Conservation (phyloP, 2,329 filamentous ascomycete species). For the Eutypa lata region DNA sequence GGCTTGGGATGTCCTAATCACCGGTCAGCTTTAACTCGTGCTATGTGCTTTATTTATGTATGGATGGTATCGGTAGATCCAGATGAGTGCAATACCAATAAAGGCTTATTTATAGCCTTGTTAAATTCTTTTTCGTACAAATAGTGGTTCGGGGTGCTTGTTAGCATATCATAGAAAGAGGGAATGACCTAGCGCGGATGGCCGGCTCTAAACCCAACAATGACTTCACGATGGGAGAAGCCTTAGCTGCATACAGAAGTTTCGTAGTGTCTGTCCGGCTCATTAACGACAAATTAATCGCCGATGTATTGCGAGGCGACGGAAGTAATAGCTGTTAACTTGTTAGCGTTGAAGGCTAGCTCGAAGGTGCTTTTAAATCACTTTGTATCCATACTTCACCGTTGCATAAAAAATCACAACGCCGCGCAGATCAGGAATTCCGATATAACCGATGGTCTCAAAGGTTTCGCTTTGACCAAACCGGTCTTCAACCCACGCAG, state of each 20-base stretch:
- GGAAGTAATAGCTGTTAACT: constrained; percentile 15
- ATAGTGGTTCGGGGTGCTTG: constrained; percentile 9
- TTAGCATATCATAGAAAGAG: constrained; percentile 16
- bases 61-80: constrained; percentile 20
- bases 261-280: constrained; percentile 12
- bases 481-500: constrained; percentile 22
- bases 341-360: not conserved
- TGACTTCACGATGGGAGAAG: constrained; percentile 9
- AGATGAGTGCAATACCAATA: constrained; percentile 21
- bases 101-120: constrained; percentile 13
- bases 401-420: constrained; percentile 30
- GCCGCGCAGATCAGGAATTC: constrained; percentile 28
- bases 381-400: constrained; percentile 36
- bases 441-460: constrained; percentile 26
- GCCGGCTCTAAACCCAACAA: not conserved
- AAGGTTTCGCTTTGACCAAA: constrained; percentile 20
- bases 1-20: constrained; percentile 16
- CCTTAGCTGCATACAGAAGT: constrained; percentile 14
- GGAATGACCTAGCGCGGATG: constrained; percentile 6
- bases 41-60: not conserved
- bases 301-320: constrained; percentile 17
- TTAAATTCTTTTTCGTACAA: constrained; percentile 17
- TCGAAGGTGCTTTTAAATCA: not conserved
- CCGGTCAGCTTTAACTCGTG: not conserved
- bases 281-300: constrained; percentile 16